Evolutionary conservation across 441 rosid species (phyloP).

Genomic region (Cnidoscolus chayamansa): DNA sequence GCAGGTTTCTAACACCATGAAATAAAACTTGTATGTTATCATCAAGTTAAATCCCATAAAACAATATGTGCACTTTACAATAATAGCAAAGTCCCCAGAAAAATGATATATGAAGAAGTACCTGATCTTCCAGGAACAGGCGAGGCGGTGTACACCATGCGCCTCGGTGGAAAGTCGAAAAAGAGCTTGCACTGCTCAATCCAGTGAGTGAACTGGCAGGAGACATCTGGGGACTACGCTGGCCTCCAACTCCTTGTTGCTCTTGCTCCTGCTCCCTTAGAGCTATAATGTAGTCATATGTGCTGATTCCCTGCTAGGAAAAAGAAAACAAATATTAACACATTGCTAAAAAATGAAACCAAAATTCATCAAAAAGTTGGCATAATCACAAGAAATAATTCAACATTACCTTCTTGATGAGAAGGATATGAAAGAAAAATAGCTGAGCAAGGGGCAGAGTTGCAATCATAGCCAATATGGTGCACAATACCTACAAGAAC

Average conservation of each 20-base stretch:
- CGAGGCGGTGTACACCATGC: constrained; percentile 99
- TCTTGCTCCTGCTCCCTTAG: constrained; percentile 96
- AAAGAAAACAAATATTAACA: neutral
- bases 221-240: constrained; percentile 94
- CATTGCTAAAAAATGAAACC: neutral
- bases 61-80: too few species aligned
- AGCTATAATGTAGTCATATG: constrained; percentile 94
- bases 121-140: constrained; percentile 93
- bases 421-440: constrained; percentile 92
- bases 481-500: constrained; percentile 67
- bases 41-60: too few species aligned
- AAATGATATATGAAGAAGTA: constrained; percentile 21
- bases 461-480: constrained; percentile 89
- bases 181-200: constrained; percentile 94
- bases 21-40: too few species aligned
- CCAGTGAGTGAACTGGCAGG: constrained; percentile 95
- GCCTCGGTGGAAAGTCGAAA: constrained; percentile 82
- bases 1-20: too few species aligned
- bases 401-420: constrained; percentile 71
- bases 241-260: constrained; percentile 75
- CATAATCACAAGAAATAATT: too few species aligned
- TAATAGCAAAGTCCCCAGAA: too few species aligned
- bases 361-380: too few species aligned
- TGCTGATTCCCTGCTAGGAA: constrained; percentile 72
- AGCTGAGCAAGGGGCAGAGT: constrained; percentile 91